A percentile compares a stretch with the other conserved stretches of the same genome.
phyloP scores from a whole-genome alignment of 352 stramenopile species.

The Globisporangium middletonii region DNA sequence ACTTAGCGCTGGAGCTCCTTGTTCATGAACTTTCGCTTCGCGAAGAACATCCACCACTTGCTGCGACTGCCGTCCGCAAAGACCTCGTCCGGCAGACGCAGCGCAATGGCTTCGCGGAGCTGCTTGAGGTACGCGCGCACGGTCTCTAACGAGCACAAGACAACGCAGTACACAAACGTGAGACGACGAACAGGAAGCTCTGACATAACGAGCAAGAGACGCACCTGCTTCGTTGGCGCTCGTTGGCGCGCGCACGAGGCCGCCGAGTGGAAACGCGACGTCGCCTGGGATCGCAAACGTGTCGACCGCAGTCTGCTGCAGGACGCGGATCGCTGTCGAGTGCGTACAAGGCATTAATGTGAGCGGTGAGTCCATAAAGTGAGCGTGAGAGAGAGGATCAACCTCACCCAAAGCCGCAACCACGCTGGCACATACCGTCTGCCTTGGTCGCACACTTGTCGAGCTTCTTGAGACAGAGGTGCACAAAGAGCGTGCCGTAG shows the following conservation, averaged over 20 bases:
- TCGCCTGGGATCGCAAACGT: conserved; percentile 86
- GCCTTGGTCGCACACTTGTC: conserved; percentile 76
- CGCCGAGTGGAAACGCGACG: conserved; percentile 74
- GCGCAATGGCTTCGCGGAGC: conserved; percentile 76
- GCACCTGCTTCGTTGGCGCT: conserved; percentile 73
- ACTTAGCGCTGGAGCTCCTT: conserved; percentile 78
- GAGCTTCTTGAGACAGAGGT: conserved; percentile 89
- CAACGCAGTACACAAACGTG: neutral
- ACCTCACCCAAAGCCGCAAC: neutral
- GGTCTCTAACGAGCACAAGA: conserved; percentile 38
- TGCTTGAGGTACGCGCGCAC: conserved; percentile 90
- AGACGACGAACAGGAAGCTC: too few species aligned
- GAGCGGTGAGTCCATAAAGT: neutral
- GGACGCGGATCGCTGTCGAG: conserved; percentile 49
- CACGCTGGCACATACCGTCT: conserved; percentile 32
- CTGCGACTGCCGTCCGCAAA: conserved; percentile 83
- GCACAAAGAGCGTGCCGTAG: conserved; percentile 92
- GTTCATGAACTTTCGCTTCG: conserved; percentile 95
- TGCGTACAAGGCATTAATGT: too few species aligned
- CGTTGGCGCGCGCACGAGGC: conserved; percentile 65
- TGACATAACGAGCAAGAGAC: neutral
- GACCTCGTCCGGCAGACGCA: conserved; percentile 77
- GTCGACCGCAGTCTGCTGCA: conserved; percentile 82
- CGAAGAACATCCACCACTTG: conserved; percentile 94
- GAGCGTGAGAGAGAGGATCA: neutral